Base-by-base conservation (phyloP, 1,284 basidiomycete genomes). In the Abortiporus biennis region DNA sequence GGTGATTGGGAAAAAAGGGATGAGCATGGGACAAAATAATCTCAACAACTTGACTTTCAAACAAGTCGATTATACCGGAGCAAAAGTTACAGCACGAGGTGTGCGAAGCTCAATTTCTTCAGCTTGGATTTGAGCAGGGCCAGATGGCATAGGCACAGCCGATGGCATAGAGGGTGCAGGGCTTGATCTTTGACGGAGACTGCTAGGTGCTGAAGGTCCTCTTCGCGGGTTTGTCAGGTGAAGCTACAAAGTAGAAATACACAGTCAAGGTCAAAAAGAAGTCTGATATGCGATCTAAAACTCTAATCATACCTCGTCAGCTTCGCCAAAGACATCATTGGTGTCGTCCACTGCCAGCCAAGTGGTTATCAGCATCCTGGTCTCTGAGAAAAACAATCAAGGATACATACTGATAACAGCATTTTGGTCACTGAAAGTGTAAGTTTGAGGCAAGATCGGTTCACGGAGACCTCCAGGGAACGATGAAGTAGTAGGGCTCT, bases 261-360 rank as follows among this genome's bases (percentile, higher is more conserved):
- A 36, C 35, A 22, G 3, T 16, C 16, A 32, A 36, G 21, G 25
- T 30, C 20, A n/a, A 25, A 11, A 13, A 9, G 12, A 3, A n/a
- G 6, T 17, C n/a, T n/a, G n/a, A n/a, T n/a, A n/a, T n/a, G 20
- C 12, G 8, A 30, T 4, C 3, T 4, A 4, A 41, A 33, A 27
- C 22, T 17, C 12, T 29, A 15, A 11, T 12, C 63, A 44, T 48
- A 73, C 71, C 62, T 74, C 68, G 45, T 65, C 61, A 16, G 65
- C 52, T 47, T 78, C 76, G 3, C 67, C 73, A 47, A 79, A 82
- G 15, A 81, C 65, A 51, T 75, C 71, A 48, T 67, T 69, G 3
- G 68, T 60, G 36, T 64, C 63, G 42, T 74, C 72, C 25, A 71
- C 74, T 78, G 49, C 6, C 30, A 47, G 23, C 43, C 40, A 31